phyloP scores from a whole-genome alignment of 495 filamentous ascomycete species.

The Podospora pseudocomata region DNA sequence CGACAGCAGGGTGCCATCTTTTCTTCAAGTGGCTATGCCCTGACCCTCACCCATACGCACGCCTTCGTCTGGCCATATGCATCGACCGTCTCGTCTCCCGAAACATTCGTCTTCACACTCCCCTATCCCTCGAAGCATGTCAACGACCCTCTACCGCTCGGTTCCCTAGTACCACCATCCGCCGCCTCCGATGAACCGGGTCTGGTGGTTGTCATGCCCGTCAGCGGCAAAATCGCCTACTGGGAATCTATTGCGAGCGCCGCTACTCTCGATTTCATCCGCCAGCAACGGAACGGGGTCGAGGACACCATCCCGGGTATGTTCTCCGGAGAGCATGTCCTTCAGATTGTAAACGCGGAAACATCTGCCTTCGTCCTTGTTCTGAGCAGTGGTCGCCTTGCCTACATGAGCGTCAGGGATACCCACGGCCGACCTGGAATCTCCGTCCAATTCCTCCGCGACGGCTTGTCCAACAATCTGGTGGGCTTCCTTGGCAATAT shows the following conservation, averaged over 20 bases:
- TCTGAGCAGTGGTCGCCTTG: conserved; percentile 79
- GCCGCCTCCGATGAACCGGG: conserved; percentile 73
- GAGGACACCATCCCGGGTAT: conserved; percentile 69
- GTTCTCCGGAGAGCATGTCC: conserved; percentile 71
- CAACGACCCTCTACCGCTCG: conserved; percentile 69
- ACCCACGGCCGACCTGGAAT: conserved; percentile 79
- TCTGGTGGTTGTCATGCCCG: conserved; percentile 76
- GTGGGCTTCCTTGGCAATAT: conserved; percentile 73
- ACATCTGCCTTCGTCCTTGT: conserved; percentile 76
- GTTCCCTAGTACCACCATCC: conserved; percentile 69
- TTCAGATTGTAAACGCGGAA: conserved; percentile 74
- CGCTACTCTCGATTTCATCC: conserved; percentile 67
- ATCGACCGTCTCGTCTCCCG: conserved; percentile 56
- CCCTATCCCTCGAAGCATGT: conserved; percentile 64
- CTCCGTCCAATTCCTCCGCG: conserved; percentile 67
- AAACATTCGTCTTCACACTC: conserved; percentile 71
- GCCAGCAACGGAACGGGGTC: conserved; percentile 71
- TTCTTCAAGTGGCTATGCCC: conserved; percentile 64
- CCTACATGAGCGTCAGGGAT: conserved; percentile 80
- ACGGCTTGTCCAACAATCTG: conserved; percentile 44
- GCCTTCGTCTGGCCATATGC: conserved; percentile 89
- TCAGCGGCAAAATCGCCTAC: conserved; percentile 79
- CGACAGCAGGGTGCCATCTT: conserved; percentile 62
- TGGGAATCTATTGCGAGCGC: conserved; percentile 92
- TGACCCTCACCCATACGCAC: conserved; percentile 72